These are phyloP conservation scores for Aegilops sharonensis DNA, from an alignment of 176 grass and related monocot genomes.

Conservation along the genomic window DNA sequence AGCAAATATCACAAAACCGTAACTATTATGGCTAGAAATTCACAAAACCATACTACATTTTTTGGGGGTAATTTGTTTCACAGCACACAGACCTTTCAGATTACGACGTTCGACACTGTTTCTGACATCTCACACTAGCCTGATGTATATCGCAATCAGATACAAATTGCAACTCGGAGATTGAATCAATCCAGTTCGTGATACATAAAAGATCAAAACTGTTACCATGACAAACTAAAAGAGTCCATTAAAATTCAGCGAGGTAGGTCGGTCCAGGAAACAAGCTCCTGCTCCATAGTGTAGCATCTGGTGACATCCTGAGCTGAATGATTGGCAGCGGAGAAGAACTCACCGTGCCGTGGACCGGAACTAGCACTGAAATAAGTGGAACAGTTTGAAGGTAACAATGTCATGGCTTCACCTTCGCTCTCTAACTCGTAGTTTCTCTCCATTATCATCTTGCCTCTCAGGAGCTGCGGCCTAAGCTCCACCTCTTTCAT, in stretches of 20 bases:
- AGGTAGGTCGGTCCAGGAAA: not conserved
- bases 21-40: no score
- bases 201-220: not conserved
- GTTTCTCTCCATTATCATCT: not conserved
- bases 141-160: no score
- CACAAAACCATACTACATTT: no score
- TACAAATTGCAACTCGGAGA: no score
- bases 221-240: not conserved
- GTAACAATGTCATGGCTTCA: not conserved
- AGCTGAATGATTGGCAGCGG: not conserved
- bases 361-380: not conserved
- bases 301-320: not conserved
- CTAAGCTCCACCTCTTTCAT: not conserved
- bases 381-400: not conserved
- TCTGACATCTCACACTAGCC: no score
- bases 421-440: not conserved
- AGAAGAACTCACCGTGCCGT: not conserved
- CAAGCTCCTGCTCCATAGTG: slow-evolving; percentile 8
- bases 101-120: no score
- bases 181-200: not conserved
- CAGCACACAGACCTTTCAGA: no score
- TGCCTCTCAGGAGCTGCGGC: not conserved
- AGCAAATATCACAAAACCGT: no score
- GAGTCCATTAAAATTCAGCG: not conserved
- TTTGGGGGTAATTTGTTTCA: no score